Conservation (phyloP, 805 yeast species). For the Isabelozyma heimii region DNA sequence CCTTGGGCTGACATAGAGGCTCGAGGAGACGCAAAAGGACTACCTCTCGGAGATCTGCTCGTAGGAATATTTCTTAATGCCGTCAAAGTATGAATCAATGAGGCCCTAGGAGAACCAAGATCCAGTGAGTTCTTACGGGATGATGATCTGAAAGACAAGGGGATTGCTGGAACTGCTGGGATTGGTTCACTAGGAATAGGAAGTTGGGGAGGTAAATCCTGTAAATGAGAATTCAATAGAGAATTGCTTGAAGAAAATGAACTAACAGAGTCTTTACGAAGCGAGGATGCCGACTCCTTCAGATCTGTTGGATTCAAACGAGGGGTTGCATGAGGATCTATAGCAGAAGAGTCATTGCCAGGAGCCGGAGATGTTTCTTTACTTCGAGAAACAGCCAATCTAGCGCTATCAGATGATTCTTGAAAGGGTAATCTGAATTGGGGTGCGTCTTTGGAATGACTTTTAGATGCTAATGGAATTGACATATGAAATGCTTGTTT, state of each 20-base stretch:
- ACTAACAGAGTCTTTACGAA: constrained; percentile 18
- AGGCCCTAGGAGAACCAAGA: constrained; percentile 37
- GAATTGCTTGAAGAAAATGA: constrained; percentile 22
- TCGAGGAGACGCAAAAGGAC: constrained; percentile 47
- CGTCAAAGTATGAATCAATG: constrained; percentile 39
- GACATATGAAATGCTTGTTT: constrained; percentile 13
- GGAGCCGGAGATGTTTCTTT: constrained; percentile 1
- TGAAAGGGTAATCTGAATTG: constrained; percentile 71
- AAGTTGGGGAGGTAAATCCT: constrained; percentile 53
- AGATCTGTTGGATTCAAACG: neutral
- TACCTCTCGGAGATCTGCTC: constrained; percentile 32
- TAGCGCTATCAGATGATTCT: constrained; percentile 26
- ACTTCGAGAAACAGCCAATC: neutral
- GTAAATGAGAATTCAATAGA: constrained; percentile 25
- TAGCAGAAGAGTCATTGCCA: constrained; percentile 9
- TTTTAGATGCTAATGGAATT: constrained; percentile 18
- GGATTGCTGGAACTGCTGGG: constrained; percentile 39
- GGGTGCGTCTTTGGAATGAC: constrained; percentile 38
- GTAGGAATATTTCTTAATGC: constrained; percentile 36
- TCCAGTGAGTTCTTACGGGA: constrained; percentile 38
- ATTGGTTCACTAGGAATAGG: constrained; percentile 57
- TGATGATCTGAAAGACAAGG: constrained; percentile 29
- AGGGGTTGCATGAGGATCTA: constrained; percentile 22
- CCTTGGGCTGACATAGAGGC: constrained; percentile 43
- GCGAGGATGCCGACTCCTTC: neutral